These are phyloP conservation scores for Sclerotinia nivalis DNA, from an alignment of 2,329 filamentous ascomycete species.

Conservation along the genomic window DNA sequence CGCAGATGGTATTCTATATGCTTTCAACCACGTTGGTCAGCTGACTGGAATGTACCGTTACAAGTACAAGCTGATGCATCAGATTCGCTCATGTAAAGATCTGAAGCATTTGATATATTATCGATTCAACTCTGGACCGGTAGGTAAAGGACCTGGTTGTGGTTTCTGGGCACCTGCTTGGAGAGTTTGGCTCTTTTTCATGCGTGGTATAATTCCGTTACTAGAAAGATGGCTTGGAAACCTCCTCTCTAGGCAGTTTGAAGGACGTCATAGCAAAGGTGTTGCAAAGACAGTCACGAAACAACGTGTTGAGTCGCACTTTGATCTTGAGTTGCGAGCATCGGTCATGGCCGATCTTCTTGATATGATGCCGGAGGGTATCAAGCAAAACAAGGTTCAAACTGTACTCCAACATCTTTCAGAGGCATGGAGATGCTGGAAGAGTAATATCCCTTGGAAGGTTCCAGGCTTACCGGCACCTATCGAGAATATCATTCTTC, in stretches of 20 bases:
- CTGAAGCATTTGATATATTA: constrained; percentile 99
- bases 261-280: constrained; percentile 97
- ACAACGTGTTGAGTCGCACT: constrained; percentile 97
- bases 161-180: constrained; percentile 99
- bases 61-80: constrained; percentile 99
- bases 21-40: constrained; percentile 98
- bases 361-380: constrained; percentile 99
- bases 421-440: constrained; percentile 99
- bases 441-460: constrained; percentile 99
- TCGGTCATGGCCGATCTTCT: constrained; percentile 99
- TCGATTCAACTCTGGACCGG: constrained; percentile 93
- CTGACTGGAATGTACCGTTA: constrained; percentile 99
- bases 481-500: constrained; percentile 97
- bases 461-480: constrained; percentile 93
- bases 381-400: constrained; percentile 99
- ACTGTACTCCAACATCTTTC: constrained; percentile 95
- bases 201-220: constrained; percentile 95
- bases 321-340: constrained; percentile 93
- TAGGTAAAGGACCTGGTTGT: constrained; percentile 95
- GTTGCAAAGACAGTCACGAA: constrained; percentile 99
- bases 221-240: constrained; percentile 98
- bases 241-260: constrained; percentile 92
- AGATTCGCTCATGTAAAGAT: constrained; percentile 98
- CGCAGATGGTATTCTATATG: constrained; percentile 97
- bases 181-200: constrained; percentile 99